A percentile compares a stretch with the other conserved stretches of the same genome.
Conservation (phyloP, 164 flowering plant species). For the Stephania japonica region DNA sequence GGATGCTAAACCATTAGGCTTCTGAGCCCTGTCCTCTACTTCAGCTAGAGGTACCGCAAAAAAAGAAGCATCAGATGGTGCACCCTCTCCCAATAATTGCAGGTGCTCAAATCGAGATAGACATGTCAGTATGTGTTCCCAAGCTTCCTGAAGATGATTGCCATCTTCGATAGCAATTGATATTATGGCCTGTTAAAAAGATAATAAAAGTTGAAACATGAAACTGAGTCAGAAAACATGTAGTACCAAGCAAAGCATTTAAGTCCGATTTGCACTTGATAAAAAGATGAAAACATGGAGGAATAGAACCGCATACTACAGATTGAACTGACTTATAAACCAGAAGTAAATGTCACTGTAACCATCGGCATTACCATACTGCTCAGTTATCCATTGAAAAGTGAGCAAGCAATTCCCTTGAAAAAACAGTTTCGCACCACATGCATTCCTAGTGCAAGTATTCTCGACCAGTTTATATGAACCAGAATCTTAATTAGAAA, state of each 20-base stretch:
- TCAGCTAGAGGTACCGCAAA: constrained; percentile 48
- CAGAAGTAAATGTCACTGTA: background rate
- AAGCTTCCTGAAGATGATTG: constrained; percentile 87
- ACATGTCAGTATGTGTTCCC: constrained; percentile 98
- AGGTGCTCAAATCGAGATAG: constrained; percentile 96
- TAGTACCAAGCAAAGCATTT: background rate
- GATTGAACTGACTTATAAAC: background rate
- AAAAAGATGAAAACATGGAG: background rate
- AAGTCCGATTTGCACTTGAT: background rate
- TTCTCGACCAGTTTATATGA: background rate
- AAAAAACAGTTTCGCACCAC: no score
- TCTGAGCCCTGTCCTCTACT: constrained; percentile 60
- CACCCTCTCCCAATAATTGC: constrained; percentile 94
- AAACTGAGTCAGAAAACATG: background rate
- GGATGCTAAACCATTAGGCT: constrained; percentile 48
- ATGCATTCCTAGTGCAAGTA: constrained; percentile 1
- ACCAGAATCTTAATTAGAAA: constrained; percentile 1
- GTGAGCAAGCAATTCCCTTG: no score
- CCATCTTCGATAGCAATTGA: constrained; percentile 96
- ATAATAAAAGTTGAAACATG: background rate
- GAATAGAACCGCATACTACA: background rate
- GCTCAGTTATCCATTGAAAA: no score
- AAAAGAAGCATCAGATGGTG: constrained; percentile 91
- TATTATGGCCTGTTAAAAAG: constrained; percentile 67
- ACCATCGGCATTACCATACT: no score